These are phyloP conservation scores for Penicillium subrubescens DNA, from an alignment of 495 filamentous ascomycete species.

Conservation along the genomic window DNA sequence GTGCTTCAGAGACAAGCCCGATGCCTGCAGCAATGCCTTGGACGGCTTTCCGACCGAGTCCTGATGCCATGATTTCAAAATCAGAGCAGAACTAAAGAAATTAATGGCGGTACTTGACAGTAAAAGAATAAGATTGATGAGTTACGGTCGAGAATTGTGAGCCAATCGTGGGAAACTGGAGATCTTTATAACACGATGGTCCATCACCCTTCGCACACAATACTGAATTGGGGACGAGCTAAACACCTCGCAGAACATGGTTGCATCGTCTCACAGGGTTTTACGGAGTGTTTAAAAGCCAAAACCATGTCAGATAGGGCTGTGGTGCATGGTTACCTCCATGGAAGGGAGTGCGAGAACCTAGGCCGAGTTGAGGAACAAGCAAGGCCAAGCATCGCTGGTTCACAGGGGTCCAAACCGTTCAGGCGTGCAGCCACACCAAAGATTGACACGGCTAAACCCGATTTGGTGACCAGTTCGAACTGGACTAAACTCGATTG, in stretches of 20 bases:
- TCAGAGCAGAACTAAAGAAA: not conserved
- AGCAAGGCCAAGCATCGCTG: not conserved
- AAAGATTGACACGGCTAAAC: not conserved
- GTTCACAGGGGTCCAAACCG: not conserved
- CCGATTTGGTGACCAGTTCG: not conserved
- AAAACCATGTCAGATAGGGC: not conserved
- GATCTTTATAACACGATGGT: not conserved
- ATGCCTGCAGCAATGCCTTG: constrained; percentile 42
- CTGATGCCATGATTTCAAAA: not conserved
- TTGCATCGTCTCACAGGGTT: not conserved
- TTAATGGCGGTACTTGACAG: not conserved
- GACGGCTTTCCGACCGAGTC: constrained; percentile 17
- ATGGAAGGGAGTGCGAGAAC: not conserved
- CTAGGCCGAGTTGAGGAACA: not conserved
- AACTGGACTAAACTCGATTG: not conserved
- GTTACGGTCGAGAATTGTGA: not conserved
- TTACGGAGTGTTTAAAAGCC: too few relatives aligned
- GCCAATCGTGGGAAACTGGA: not conserved
- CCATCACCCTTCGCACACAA: not conserved
- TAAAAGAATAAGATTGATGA: not conserved
- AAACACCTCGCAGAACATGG: not conserved
- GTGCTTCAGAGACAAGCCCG: constrained; percentile 50
- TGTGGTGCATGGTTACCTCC: not conserved
- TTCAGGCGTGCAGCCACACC: not conserved
- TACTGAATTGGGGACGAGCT: not conserved